Conservation (phyloP, 352 stramenopile species). For the Aphanomyces stellatus region DNA sequence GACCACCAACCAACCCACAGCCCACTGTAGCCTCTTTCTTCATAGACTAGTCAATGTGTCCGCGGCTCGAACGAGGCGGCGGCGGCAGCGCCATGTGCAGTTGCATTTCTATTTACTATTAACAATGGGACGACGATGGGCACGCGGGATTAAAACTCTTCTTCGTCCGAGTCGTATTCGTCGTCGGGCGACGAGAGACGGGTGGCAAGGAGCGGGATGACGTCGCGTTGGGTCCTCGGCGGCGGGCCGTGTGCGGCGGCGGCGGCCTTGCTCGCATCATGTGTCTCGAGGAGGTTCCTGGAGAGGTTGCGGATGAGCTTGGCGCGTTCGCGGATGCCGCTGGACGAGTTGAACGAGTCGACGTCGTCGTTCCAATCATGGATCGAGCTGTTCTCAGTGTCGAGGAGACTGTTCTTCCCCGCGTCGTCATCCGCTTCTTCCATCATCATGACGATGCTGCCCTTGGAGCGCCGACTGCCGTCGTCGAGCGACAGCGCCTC, state of each 20-base stretch:
- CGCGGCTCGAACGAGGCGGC: no score
- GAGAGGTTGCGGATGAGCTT: background rate
- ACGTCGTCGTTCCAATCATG: background rate
- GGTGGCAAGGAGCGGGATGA: background rate
- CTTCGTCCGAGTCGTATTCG: conserved; percentile 7
- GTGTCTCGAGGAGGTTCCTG: background rate
- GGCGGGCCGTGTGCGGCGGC: background rate
- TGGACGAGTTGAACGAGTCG: background rate
- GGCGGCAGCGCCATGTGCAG: no score
- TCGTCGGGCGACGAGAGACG: background rate
- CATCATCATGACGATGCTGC: background rate
- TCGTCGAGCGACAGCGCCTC: no score
- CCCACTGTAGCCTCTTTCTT: background rate
- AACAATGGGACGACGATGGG: background rate
- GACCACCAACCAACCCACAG: no score
- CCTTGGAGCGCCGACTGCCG: no score
- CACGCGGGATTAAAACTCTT: conserved; percentile 8
- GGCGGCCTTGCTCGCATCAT: background rate
- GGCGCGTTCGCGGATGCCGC: background rate
- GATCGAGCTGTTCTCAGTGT: background rate
- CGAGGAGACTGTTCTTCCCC: background rate
- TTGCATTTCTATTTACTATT: conserved; percentile 2
- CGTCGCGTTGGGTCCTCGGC: background rate
- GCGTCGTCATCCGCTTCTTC: background rate
- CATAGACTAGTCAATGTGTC: background rate